Conservation (phyloP, 208 protist genomes). For the Polymyxa betae region DNA sequence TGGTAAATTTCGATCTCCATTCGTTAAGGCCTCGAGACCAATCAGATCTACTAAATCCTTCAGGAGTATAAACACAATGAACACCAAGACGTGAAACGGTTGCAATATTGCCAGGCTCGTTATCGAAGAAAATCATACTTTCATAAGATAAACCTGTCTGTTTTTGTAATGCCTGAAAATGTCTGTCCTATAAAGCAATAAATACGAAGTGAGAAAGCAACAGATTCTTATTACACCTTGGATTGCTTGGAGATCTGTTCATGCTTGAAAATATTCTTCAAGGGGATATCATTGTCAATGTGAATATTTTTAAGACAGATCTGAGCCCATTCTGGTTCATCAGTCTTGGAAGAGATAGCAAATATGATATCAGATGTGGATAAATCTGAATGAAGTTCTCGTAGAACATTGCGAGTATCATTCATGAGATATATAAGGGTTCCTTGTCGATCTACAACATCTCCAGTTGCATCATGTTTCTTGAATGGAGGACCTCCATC, state of each 20-base stretch:
- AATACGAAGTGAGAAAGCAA: background rate
- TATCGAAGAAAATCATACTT: background rate
- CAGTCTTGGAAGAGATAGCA: background rate
- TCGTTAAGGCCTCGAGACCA: too few species aligned
- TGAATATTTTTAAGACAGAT: background rate
- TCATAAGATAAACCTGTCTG: background rate
- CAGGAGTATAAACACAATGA: background rate
- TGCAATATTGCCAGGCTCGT: background rate
- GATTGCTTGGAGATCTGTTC: background rate
- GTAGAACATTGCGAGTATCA: background rate
- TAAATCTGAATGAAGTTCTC: background rate
- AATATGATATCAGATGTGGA: background rate
- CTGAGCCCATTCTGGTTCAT: constrained; percentile 4
- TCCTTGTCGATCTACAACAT: background rate
- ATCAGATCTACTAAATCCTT: too few species aligned
- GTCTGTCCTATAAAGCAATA: background rate
- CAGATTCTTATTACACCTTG: background rate
- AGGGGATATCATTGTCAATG: background rate
- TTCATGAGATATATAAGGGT: background rate
- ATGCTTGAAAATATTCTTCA: background rate
- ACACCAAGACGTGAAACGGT: background rate
- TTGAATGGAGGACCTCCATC: background rate
- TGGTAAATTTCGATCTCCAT: too few species aligned
- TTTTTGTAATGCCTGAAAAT: background rate
- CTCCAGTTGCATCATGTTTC: background rate